phyloP scores from a whole-genome alignment of 2,329 filamentous ascomycete genomes.

The Ophiostoma ips region DNA sequence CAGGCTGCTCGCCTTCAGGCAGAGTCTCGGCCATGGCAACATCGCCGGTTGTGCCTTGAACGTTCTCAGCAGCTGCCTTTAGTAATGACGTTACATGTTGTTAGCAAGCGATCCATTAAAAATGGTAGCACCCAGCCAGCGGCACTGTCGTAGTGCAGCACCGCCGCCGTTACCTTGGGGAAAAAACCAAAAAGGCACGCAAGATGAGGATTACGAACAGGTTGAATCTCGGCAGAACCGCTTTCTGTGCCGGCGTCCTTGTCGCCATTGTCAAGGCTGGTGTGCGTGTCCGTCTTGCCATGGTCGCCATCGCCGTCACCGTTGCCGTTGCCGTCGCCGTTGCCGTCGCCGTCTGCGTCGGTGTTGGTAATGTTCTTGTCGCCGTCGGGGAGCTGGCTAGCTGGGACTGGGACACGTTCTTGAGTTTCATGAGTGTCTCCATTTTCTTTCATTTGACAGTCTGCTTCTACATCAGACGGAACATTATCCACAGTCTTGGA shows the following conservation, averaged over 20 bases:
- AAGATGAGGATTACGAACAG: constrained; percentile 11
- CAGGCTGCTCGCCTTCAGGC: constrained; percentile 7
- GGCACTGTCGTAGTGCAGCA: neutral
- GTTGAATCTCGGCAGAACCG: constrained; percentile 6
- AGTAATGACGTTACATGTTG: neutral
- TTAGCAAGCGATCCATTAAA: neutral
- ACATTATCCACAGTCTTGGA: constrained; percentile 10
- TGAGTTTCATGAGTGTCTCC: constrained; percentile 6
- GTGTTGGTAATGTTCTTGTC: neutral
- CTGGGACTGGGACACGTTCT: constrained; percentile 6
- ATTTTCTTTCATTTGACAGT: constrained; percentile 8
- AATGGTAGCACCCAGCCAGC: neutral
- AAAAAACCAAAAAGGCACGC: neutral
- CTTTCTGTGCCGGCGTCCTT: neutral
- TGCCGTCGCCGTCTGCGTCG: neutral
- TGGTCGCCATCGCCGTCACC: neutral
- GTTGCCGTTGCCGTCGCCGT: neutral
- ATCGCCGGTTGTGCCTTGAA: neutral
- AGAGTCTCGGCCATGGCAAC: neutral
- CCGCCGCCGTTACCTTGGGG: neutral
- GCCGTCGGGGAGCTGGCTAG: neutral
- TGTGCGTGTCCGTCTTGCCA: neutral
- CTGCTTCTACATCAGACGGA: constrained; percentile 4
- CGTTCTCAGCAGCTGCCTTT: neutral
- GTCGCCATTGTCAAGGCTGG: neutral